phyloP scores from a whole-genome alignment of 495 filamentous ascomycete genomes.

The Penicillium tannophilum region DNA sequence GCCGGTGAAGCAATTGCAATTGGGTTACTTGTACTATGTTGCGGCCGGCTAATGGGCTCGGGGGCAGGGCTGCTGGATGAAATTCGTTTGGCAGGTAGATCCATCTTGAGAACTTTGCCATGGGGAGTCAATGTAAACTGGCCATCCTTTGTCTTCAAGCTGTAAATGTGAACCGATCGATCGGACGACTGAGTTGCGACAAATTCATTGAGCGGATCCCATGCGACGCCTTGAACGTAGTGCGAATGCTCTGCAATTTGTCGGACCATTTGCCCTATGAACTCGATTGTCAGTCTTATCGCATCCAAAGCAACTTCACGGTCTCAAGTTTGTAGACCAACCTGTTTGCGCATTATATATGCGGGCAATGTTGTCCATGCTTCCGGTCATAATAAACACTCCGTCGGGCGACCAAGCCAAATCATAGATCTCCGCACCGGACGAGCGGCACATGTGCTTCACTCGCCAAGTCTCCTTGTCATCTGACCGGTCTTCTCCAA shows the following conservation, averaged over 20 bases:
- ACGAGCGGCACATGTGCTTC: slow-evolving; percentile 95
- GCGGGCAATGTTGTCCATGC: slow-evolving; percentile 95
- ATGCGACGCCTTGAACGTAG: slow-evolving; percentile 97
- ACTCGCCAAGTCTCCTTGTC: slow-evolving; percentile 97
- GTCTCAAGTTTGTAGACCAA: slow-evolving; percentile 31
- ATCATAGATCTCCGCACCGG: slow-evolving; percentile 94
- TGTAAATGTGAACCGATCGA: slow-evolving; percentile 96
- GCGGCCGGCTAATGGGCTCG: slow-evolving; percentile 62
- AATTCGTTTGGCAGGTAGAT: slow-evolving; percentile 85
- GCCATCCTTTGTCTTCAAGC: slow-evolving; percentile 92
- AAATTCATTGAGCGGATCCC: slow-evolving; percentile 98
- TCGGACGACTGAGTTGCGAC: slow-evolving; percentile 98
- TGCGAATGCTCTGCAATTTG: slow-evolving; percentile 99
- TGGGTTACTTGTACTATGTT: slow-evolving; percentile 58
- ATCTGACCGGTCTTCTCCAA: slow-evolving; percentile 83
- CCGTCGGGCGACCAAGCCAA: slow-evolving; percentile 98
- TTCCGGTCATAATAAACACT: slow-evolving; percentile 94
- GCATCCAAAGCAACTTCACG: neutral
- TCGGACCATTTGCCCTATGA: slow-evolving; percentile 79
- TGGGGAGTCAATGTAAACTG: slow-evolving; percentile 85
- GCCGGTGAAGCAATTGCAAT: slow-evolving; percentile 75
- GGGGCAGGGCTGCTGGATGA: slow-evolving; percentile 91
- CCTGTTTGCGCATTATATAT: slow-evolving; percentile 96
- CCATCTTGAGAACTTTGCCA: slow-evolving; percentile 79
- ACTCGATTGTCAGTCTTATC: slow-evolving; percentile 20